phyloP scores from a whole-genome alignment of 1,139 yeast species.

The Eremothecium sinecaudum region DNA sequence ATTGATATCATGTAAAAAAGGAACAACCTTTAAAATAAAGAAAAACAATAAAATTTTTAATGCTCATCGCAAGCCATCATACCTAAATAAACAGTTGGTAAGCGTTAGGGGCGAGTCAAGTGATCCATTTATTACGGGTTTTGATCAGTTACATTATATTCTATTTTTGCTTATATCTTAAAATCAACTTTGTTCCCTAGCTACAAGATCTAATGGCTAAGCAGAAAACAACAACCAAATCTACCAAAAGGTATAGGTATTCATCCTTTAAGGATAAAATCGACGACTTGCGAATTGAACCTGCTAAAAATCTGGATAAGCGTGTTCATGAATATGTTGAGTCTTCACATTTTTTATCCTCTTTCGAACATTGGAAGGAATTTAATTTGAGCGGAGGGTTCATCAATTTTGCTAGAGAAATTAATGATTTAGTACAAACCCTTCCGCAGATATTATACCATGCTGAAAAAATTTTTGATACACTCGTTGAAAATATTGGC shows the following conservation, averaged over 20 bases:
- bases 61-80: too few relatives aligned
- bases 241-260: slow-evolving; percentile 53
- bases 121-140: too few relatives aligned
- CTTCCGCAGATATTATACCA: slow-evolving; percentile 76
- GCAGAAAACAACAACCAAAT: slow-evolving; percentile 41
- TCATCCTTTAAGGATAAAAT: slow-evolving; percentile 75
- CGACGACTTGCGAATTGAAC: slow-evolving; percentile 79
- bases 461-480: slow-evolving; percentile 49
- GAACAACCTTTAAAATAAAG: too few relatives aligned
- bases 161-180: too few relatives aligned
- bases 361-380: slow-evolving; percentile 82
- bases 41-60: too few relatives aligned
- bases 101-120: too few relatives aligned
- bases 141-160: too few relatives aligned
- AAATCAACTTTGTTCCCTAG: too few relatives aligned
- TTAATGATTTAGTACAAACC: slow-evolving; percentile 52
- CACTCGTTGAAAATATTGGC: slow-evolving; percentile 42
- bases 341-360: slow-evolving; percentile 67
- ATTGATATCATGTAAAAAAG: too few relatives aligned
- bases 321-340: slow-evolving; percentile 65
- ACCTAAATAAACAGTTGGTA: too few relatives aligned
- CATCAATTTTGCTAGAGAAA: slow-evolving; percentile 49
- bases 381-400: slow-evolving; percentile 70
- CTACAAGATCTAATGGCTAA: slow-evolving; percentile 21
- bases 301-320: slow-evolving; percentile 52